Evolutionary conservation across 2,329 filamentous ascomycete species (phyloP), one percentile per base, ranked within the genome.

Genomic region (Fusarium sp.): DNA sequence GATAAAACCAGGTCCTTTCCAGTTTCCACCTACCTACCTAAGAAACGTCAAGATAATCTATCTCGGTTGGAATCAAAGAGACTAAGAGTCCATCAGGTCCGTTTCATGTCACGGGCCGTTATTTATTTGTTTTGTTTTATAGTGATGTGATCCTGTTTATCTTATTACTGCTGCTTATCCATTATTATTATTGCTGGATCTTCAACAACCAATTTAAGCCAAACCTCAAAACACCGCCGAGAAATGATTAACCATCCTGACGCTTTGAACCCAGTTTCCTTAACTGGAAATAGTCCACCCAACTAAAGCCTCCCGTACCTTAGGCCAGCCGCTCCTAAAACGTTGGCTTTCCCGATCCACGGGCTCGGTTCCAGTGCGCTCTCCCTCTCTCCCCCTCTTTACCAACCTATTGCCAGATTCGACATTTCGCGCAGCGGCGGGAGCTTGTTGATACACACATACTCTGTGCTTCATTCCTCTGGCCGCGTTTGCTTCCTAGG

Each of bases 211-310:
- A 71, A 71, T 65, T 68, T 71, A 71, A 71, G 56, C n/a, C 63
- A 59, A 42, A 42, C 53, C 40, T 58, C 61, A 56, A 69, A 70
- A 58, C 66, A 54, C 58, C 49, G 59, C 68, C 59, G 68, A 65
- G 68, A 68, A 51, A 56, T 67, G 34, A 51, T 63, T 68, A 27
- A 56, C 57, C 54, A 32, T 53, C 63, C 63, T 45, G 49, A 65
- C 59, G 68, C 68, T 69, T 71, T 71, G 68, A 71, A 58, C 63
- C 68, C 63, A 71, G 66, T 64, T 71, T 58, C 68, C 68, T 69
- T 46, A 71, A 71, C 63, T 71, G 68, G 68, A 69, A 71, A 64
- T 68, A 71, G 61, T 54, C 52, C 60, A 49, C 51, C 51, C 54
- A 65, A 71, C 68, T 58, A 70, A 68, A 42, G 47, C 52, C 52